These are phyloP conservation scores for Colletotrichum cordylinicola DNA, from an alignment of 2,329 filamentous ascomycete genomes.

Conservation along the genomic window DNA sequence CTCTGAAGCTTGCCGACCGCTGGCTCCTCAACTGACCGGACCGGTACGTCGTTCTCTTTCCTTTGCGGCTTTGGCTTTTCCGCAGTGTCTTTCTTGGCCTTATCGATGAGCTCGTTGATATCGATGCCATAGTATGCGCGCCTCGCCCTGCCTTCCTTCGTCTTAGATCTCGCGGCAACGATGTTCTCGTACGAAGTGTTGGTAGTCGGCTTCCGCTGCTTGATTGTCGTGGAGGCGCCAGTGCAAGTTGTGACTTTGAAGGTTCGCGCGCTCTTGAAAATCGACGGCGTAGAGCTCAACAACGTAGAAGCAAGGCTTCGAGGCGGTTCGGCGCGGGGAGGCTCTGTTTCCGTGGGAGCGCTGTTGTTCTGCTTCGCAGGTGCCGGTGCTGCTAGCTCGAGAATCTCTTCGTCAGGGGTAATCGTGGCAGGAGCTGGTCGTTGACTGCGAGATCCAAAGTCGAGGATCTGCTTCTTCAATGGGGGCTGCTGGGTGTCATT, in stretches of 20 bases:
- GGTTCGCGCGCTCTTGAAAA: constrained; percentile 18
- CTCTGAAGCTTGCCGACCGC: constrained; percentile 43
- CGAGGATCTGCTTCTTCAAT: constrained; percentile 23
- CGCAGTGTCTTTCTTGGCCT: constrained; percentile 66
- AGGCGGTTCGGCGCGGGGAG: background rate
- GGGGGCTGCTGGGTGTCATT: constrained; percentile 14
- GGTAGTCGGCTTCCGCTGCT: constrained; percentile 53
- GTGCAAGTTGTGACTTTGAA: constrained; percentile 59
- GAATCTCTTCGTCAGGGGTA: background rate
- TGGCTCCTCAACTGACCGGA: constrained; percentile 49
- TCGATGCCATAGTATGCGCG: constrained; percentile 91
- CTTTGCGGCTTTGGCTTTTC: constrained; percentile 30
- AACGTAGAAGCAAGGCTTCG: background rate
- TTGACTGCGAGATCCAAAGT: constrained; percentile 1
- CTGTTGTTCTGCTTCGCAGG: background rate
- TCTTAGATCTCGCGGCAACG: constrained; percentile 70
- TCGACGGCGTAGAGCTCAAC: constrained; percentile 24
- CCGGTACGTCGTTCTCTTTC: constrained; percentile 33
- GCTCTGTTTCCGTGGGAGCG: background rate
- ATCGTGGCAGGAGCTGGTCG: background rate
- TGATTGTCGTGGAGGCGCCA: constrained; percentile 62
- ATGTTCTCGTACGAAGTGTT: constrained; percentile 68
- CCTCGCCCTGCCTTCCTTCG: constrained; percentile 71
- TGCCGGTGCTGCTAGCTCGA: background rate
- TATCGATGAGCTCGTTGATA: constrained; percentile 82